phyloP scores from a whole-genome alignment of 148 eudicot genomes.

The Chenopodium formosanum region DNA sequence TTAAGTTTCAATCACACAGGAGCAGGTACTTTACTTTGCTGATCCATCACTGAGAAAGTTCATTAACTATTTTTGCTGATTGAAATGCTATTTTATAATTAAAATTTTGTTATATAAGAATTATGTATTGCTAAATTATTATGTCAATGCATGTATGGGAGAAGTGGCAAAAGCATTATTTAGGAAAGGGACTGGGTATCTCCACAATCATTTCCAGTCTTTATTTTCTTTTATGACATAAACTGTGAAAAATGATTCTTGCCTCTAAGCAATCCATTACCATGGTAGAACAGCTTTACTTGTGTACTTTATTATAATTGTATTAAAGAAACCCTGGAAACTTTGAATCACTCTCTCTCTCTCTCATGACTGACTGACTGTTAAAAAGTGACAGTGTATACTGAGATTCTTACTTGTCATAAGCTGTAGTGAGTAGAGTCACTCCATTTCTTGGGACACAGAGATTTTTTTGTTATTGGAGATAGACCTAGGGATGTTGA shows the following conservation, averaged over 20 bases:
- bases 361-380: not conserved
- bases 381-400: not conserved
- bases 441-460: not conserved
- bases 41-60: not conserved
- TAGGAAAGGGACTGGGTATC: too few species aligned
- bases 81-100: not conserved
- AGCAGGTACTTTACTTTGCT: slow-evolving; percentile 54
- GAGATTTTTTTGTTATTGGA: too few species aligned
- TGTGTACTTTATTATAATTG: not conserved
- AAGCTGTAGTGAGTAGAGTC: not conserved
- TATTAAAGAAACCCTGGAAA: not conserved
- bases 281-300: not conserved
- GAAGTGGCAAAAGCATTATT: not conserved
- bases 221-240: not conserved
- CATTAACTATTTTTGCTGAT: not conserved
- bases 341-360: too few species aligned
- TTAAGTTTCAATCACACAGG: slow-evolving; percentile 79
- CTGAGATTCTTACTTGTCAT: too few species aligned
- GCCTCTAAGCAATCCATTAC: not conserved
- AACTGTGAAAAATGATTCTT: not conserved
- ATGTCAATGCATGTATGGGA: not conserved
- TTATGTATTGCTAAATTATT: not conserved
- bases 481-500: too few species aligned
- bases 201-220: not conserved
- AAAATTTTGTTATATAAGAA: not conserved